These are phyloP conservation scores for Grifola frondosa DNA, from an alignment of 1,284 basidiomycete genomes.

Conservation along the genomic window DNA sequence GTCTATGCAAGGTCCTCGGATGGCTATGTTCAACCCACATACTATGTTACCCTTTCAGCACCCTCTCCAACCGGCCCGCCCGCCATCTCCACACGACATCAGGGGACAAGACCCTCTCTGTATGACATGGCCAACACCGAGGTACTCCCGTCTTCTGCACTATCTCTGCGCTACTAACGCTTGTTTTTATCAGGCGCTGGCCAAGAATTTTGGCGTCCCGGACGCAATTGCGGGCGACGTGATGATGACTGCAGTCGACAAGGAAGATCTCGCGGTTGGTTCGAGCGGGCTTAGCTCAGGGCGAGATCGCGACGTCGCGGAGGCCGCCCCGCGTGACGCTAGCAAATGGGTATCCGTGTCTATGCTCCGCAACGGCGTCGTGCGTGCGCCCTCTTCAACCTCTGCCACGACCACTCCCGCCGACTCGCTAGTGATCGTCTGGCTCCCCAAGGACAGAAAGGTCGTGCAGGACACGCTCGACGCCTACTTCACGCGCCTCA, in stretches of 20 bases:
- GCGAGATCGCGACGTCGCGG: conserved; percentile 56
- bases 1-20: conserved; percentile 49
- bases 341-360: conserved; percentile 56
- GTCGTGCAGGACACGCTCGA: conserved; percentile 59
- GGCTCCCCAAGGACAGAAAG: conserved; percentile 68
- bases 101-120: conserved; percentile 69
- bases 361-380: conserved; percentile 40
- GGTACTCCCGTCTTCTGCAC: conserved; percentile 31
- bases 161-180: not conserved
- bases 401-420: conserved; percentile 7
- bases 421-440: conserved; percentile 45
- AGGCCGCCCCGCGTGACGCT: conserved; percentile 54
- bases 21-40: too few relatives aligned
- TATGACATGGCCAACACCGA: conserved; percentile 71
- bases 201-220: conserved; percentile 73
- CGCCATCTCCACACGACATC: conserved; percentile 38
- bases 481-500: conserved; percentile 69
- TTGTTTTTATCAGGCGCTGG: conserved; percentile 50
- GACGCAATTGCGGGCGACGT: conserved; percentile 63
- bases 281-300: conserved; percentile 63
- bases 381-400: conserved; percentile 10
- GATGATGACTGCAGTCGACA: conserved; percentile 48
- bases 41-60: conserved; percentile 55
- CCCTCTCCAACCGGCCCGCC: conserved; percentile 33
- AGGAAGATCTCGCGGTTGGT: conserved; percentile 70